Conservation (phyloP, 768 basidiomycete species). For the Tulasnella sp. region DNA sequence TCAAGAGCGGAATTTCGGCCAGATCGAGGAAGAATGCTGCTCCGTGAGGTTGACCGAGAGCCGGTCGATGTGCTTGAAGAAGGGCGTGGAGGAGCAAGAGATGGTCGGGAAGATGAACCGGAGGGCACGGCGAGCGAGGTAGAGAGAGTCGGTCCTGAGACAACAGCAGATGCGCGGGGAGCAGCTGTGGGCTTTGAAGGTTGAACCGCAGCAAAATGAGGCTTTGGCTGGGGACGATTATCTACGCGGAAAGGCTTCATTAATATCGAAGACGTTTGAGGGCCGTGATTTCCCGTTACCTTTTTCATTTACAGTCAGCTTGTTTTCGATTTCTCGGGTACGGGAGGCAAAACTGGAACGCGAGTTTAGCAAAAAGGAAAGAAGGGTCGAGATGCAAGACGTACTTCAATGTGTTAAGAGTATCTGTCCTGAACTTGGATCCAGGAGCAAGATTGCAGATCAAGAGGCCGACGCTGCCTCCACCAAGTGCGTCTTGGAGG, state of each 20-base stretch:
- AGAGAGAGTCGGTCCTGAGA: conserved; percentile 48
- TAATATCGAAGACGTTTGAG: background rate
- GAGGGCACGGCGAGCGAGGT: conserved; percentile 38
- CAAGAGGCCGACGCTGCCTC: conserved; percentile 73
- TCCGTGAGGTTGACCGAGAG: background rate
- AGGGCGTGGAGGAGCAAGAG: conserved; percentile 1
- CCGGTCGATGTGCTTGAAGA: background rate
- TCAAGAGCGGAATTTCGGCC: background rate
- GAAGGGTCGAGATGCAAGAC: conserved; percentile 37
- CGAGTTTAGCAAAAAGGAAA: background rate
- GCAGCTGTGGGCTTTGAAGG: conserved; percentile 54
- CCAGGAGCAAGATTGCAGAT: conserved; percentile 90
- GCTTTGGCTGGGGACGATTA: conserved; percentile 60
- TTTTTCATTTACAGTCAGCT: conserved; percentile 74
- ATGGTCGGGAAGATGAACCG: background rate
- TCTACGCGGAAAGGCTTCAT: conserved; percentile 46
- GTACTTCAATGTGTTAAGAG: conserved; percentile 88
- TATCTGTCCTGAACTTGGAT: conserved; percentile 79
- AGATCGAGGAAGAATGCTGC: background rate
- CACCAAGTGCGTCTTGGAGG: conserved; percentile 88
- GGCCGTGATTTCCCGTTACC: conserved; percentile 48
- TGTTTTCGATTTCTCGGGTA: conserved; percentile 86
- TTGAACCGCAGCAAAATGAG: conserved; percentile 65
- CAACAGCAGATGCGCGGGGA: conserved; percentile 48
- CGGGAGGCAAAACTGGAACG: conserved; percentile 69